Evolutionary conservation across 768 basidiomycete species (phyloP), one percentile per base, ranked within the genome.

Genomic region (Roridomyces roridus): DNA sequence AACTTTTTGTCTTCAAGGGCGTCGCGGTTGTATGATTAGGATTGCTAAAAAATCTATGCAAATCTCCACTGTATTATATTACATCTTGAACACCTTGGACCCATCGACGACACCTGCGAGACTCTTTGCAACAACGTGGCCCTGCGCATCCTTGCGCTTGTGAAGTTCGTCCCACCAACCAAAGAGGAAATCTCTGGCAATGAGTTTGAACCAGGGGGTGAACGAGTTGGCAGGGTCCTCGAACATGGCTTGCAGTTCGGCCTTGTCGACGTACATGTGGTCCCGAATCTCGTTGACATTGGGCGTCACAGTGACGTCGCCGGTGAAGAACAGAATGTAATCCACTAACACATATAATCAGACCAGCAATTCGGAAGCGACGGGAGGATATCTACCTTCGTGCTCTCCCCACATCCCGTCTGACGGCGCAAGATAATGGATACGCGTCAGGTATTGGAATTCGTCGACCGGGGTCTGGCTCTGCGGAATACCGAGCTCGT

Each of bases 121-220:
- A 61, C 79, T 86, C 67, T 86, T 83, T 2, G 89, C 89, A n/a
- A 71, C 68, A 10, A 93, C 78, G 21, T 80, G 77, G 8, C 89
- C 91, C 17, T 85, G 66, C 12, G 57, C 62, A 57, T 78, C 77
- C 68, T 78, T 85, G 34, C 91, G 86, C 50, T 76, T 77, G 59
- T 89, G 67, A 39, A 99, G 85, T 58, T 91, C 88, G 67, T 97
- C 94, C 97, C 97, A 99, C 97, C 97, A 99, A 21, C 92, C 93
- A 69, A 96, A 98, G 39, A 99, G 81, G 74, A 96, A 96, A 70
- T 98, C 94, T 4, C 95, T 86, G 2, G 94, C 95, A 67, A 99
- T 98, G 25, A 98, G 86, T 72, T 95, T 93, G 86, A 99, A 99
- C 97, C 97, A 99, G 0, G 97, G 97, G 7, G 97, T 99, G 73